Conservation (phyloP, 495 filamentous ascomycete genomes). For the Podospora australis region DNA sequence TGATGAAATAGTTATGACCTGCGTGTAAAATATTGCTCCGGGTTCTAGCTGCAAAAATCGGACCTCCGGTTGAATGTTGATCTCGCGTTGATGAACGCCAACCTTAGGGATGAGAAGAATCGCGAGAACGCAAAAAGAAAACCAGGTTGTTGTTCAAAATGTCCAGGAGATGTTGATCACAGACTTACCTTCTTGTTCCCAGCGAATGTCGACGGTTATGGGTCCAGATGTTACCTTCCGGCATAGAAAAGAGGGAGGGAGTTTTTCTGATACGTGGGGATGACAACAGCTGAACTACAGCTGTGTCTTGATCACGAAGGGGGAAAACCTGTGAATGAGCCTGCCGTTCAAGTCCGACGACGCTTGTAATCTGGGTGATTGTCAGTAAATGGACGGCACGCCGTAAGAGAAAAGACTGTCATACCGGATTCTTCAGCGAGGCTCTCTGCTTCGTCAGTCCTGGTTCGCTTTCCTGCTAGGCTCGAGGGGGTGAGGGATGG, state of each 20-base stretch:
- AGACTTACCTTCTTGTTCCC: not conserved
- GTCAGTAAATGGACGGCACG: conserved; percentile 19
- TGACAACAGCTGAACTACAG: conserved; percentile 23
- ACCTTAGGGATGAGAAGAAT: too few relatives aligned
- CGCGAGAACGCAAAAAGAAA: not conserved
- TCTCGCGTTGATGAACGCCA: too few relatives aligned
- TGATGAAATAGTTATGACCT: too few relatives aligned
- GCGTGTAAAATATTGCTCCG: too few relatives aligned
- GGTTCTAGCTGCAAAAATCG: too few relatives aligned
- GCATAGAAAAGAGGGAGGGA: conserved; percentile 1
- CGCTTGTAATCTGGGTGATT: conserved; percentile 40
- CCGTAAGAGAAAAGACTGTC: not conserved
- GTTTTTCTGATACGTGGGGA: conserved; percentile 16
- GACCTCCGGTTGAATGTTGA: too few relatives aligned
- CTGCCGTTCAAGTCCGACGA: conserved; percentile 38
- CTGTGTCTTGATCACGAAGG: not conserved
- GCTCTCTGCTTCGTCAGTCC: conserved; percentile 26
- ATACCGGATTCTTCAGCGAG: conserved; percentile 37
- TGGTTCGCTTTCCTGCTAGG: conserved; percentile 21
- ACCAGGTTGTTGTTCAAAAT: not conserved
- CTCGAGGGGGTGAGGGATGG: conserved; percentile 7
- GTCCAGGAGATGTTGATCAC: not conserved
- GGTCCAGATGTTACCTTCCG: conserved; percentile 8
- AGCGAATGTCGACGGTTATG: not conserved
- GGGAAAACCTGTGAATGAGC: conserved; percentile 5